These are phyloP conservation scores for Paracoccidioides lutzii DNA, from an alignment of 2,329 filamentous ascomycete genomes.

Conservation along the genomic window DNA sequence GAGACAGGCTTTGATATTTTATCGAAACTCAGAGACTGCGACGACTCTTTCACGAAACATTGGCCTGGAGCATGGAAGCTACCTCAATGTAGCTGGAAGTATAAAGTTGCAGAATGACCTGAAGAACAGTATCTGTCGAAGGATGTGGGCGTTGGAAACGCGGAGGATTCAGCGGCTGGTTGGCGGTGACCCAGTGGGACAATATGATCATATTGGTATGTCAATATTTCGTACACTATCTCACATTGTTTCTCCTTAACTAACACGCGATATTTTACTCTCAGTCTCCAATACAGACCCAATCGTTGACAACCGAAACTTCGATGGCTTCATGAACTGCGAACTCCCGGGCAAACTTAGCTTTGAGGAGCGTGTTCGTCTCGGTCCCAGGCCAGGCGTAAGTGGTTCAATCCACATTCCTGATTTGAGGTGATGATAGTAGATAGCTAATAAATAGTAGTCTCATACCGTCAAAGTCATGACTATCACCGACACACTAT, in stretches of 20 bases:
- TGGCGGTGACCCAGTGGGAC: constrained; percentile 23
- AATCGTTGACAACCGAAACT: constrained; percentile 25
- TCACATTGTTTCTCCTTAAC: neutral
- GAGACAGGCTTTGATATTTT: constrained; percentile 30
- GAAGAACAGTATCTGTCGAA: constrained; percentile 28
- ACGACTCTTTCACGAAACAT: constrained; percentile 24
- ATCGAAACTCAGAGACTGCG: constrained; percentile 26
- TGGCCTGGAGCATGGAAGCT: constrained; percentile 31
- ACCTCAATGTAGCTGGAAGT: constrained; percentile 32
- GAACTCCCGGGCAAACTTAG: constrained; percentile 22
- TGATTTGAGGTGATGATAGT: constrained; percentile 6
- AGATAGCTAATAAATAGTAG: constrained; percentile 15
- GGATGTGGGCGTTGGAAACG: constrained; percentile 31
- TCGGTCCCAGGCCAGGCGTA: constrained; percentile 29
- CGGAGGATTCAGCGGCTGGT: constrained; percentile 29
- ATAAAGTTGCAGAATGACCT: constrained; percentile 29
- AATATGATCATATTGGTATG: constrained; percentile 28
- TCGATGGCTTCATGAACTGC: constrained; percentile 30
- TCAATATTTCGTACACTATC: neutral
- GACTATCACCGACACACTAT: constrained; percentile 24
- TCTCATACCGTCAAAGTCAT: constrained; percentile 24
- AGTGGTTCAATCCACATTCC: constrained; percentile 2
- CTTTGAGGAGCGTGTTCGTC: constrained; percentile 27
- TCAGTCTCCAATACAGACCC: constrained; percentile 21
- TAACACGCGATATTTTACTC: neutral